phyloP scores from a whole-genome alignment of 164 flowering plant species.

The Magnolia changhungtana region DNA sequence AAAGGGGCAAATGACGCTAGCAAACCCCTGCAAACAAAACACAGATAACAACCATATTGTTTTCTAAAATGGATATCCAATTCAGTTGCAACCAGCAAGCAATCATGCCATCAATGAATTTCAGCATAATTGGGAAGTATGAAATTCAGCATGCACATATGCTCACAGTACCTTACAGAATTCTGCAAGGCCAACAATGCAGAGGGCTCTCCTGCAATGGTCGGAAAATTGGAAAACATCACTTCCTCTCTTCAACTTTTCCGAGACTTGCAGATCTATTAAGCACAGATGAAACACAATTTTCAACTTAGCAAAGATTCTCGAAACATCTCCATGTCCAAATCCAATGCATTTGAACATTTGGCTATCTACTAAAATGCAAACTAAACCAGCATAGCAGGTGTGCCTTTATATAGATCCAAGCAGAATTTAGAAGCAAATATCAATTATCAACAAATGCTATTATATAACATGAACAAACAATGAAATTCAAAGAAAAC shows the following conservation, averaged over 20 bases:
- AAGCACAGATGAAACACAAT: neutral
- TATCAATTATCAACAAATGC: no score
- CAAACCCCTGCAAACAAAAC: no score
- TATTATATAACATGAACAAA: no score
- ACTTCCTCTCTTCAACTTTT: neutral
- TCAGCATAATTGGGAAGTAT: no score
- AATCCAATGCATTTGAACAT: neutral
- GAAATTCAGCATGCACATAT: no score
- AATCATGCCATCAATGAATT: no score
- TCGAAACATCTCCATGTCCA: neutral
- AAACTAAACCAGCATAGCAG: neutral
- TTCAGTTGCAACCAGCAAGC: no score
- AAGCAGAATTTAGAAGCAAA: neutral
- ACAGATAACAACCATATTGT: no score
- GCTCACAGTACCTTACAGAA: neutral
- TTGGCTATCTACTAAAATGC: neutral
- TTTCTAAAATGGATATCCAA: no score
- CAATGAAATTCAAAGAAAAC: no score
- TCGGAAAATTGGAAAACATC: constrained; percentile 1
- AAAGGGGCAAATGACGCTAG: no score
- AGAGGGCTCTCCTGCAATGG: neutral
- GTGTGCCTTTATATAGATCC: neutral
- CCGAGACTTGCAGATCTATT: neutral
- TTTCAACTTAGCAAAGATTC: neutral
- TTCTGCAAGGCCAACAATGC: neutral